Base-by-base conservation (phyloP, 2,329 filamentous ascomycete genomes). In the Botrytis galanthina region DNA sequence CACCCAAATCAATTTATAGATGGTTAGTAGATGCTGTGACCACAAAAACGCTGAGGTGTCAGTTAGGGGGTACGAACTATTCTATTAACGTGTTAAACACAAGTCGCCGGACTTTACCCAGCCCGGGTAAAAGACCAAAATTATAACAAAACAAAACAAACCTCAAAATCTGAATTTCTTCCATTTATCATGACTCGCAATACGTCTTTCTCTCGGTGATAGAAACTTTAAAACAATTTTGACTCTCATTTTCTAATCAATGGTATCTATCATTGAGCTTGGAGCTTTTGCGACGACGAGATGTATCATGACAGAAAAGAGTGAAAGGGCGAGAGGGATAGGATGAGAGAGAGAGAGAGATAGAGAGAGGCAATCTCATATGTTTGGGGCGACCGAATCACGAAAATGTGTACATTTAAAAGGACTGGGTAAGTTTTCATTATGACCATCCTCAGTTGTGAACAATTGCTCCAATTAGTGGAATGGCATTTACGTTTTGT, bases 361-460 rank as follows among this genome's bases (percentile, higher is more conserved):
- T 7, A 20, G 51, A 29, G n/a, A 29, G 48, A n/a, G n/a, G 26
- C 48, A 51, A 16, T 18, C n/a, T 54, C n/a, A 4, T 54, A n/a
- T 54, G 5, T 29, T 18, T 54, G n/a, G 46, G 35, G 46, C 46
- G 35, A 35, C 46, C 29, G 26, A 54, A 18, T 18, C 4, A 26
- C 44, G 20, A n/a, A 22, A 4, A 22, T n/a, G 18, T 57, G 16
- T 18, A n/a, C n/a, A 35, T 39, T 14, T n/a, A 39, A 54, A n/a
- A 6, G 12, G 1, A 57, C 6, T 9, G 16, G 12, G 12, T 26
- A 10, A 39, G 22, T n/a, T 9, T 2, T 10, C 0, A n/a, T 39
- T 8, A 22, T n/a, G 7, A 18, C 35, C 35, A 39, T n/a, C 14
- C 8, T 63, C 14, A n/a, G 10, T 26, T 22, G 35, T 3, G 39